Conservation (phyloP, 2,329 filamentous ascomycete genomes). For the Periconia sp. region DNA sequence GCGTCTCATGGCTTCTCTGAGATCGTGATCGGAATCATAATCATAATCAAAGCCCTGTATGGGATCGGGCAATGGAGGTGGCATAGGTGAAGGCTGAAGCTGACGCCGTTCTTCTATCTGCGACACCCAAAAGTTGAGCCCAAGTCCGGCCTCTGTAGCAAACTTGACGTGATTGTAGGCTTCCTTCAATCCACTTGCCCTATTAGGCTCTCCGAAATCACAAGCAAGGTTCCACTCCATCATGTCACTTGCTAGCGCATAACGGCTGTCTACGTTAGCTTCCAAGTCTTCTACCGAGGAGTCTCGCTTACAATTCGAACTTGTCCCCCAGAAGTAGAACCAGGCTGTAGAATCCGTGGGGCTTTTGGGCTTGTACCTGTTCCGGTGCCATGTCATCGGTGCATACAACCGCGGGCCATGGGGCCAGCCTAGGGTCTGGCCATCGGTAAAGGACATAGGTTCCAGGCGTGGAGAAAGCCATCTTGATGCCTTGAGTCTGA, state of each 20-base stretch:
- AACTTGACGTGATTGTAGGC: not conserved
- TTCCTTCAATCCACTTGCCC: not conserved
- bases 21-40: not conserved
- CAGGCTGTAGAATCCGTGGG: constrained; percentile 17
- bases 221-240: constrained; percentile 4
- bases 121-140: constrained; percentile 5
- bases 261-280: constrained; percentile 23
- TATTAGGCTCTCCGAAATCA: not conserved
- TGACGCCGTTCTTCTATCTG: not conserved
- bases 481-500: no score
- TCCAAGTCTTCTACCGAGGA: no score
- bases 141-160: not conserved
- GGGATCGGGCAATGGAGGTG: no score
- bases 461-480: constrained; percentile 8
- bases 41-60: no score
- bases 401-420: constrained; percentile 28
- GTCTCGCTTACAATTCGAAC: constrained; percentile 21
- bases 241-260: constrained; percentile 21
- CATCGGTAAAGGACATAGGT: constrained; percentile 16
- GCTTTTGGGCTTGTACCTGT: constrained; percentile 10
- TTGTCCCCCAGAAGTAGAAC: constrained; percentile 19
- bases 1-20: not conserved
- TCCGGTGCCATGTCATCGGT: constrained; percentile 24
- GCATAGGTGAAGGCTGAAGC: not conserved
- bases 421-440: not conserved